Conservation (phyloP, 2,329 filamentous ascomycete species). For the Parafenestella ontariensis region DNA sequence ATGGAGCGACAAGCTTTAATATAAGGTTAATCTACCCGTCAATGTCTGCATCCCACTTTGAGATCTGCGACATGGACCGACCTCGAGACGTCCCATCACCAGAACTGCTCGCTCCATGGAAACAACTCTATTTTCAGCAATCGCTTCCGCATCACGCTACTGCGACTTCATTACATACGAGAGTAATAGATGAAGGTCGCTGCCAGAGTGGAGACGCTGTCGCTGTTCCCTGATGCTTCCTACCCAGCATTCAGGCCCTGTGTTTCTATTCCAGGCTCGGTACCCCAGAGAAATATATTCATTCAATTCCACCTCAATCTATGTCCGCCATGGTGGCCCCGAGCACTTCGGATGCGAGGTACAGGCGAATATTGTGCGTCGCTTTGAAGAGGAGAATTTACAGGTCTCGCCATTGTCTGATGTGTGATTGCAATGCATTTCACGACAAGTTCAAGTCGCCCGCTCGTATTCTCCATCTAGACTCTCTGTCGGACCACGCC, state of each 20-base stretch:
- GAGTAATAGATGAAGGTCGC: slow-evolving; percentile 33
- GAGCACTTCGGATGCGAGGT: slow-evolving; percentile 11
- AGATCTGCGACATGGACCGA: slow-evolving; percentile 43
- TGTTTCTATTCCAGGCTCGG: slow-evolving; percentile 42
- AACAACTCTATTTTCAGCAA: slow-evolving; percentile 35
- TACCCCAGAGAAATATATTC: slow-evolving; percentile 38
- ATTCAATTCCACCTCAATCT: slow-evolving; percentile 41
- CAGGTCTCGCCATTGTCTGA: slow-evolving; percentile 18
- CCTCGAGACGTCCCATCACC: slow-evolving; percentile 25
- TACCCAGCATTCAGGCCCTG: slow-evolving; percentile 25
- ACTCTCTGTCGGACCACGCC: slow-evolving; percentile 5
- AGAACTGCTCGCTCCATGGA: slow-evolving; percentile 17
- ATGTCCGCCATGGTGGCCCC: slow-evolving; percentile 26
- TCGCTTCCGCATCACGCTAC: slow-evolving; percentile 35
- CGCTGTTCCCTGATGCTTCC: slow-evolving; percentile 14
- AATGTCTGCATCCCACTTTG: slow-evolving; percentile 42
- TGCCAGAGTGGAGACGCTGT: slow-evolving; percentile 20
- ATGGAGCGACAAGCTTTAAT: slow-evolving; percentile 49
- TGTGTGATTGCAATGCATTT: slow-evolving; percentile 5
- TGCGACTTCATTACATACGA: slow-evolving; percentile 28
- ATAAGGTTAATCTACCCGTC: slow-evolving; percentile 50
- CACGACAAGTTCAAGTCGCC: not conserved
- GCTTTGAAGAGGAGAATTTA: slow-evolving; percentile 9
- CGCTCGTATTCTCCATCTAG: slow-evolving; percentile 11
- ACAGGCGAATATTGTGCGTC: slow-evolving; percentile 20